These are phyloP conservation scores for Xylariaceae sp. DNA, from an alignment of 2,329 filamentous ascomycete species.

Conservation along the genomic window DNA sequence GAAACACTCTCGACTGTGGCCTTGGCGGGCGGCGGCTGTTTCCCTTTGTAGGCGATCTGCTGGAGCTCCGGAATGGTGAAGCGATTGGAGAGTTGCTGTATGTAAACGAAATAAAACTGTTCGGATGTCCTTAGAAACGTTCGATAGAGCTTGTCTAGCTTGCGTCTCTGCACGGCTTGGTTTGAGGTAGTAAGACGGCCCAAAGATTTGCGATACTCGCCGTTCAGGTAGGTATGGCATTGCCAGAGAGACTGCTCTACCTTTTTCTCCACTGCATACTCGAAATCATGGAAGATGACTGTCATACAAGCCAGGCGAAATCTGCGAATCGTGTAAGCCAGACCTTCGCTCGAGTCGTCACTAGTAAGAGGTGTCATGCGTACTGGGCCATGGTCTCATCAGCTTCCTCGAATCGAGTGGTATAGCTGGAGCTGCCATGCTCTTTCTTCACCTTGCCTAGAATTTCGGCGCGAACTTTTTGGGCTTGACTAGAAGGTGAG, in stretches of 20 bases:
- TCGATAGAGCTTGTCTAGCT: slow-evolving; percentile 74
- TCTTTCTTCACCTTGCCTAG: slow-evolving; percentile 28
- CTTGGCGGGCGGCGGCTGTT: slow-evolving; percentile 38
- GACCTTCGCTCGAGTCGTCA: slow-evolving; percentile 7
- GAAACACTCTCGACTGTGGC: slow-evolving; percentile 41
- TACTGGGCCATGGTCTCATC: slow-evolving; percentile 33
- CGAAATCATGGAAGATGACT: slow-evolving; percentile 67
- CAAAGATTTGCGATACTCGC: slow-evolving; percentile 67
- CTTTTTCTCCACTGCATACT: slow-evolving; percentile 56
- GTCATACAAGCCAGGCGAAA: slow-evolving; percentile 68
- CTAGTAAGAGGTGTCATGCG: slow-evolving; percentile 7
- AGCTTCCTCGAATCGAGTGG: slow-evolving; percentile 30
- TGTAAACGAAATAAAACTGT: slow-evolving; percentile 81
- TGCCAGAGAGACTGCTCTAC: slow-evolving; percentile 73
- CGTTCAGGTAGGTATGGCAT: slow-evolving; percentile 71
- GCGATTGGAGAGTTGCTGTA: slow-evolving; percentile 65
- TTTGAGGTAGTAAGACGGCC: slow-evolving; percentile 48
- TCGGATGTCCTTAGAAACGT: slow-evolving; percentile 84
- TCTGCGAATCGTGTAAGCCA: slow-evolving; percentile 37
- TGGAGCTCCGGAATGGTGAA: slow-evolving; percentile 51
- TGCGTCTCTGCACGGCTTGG: slow-evolving; percentile 61
- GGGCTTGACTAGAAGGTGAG: slow-evolving; percentile 22
- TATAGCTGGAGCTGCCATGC: slow-evolving; percentile 28
- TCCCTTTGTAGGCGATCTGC: slow-evolving; percentile 39
- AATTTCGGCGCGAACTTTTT: slow-evolving; percentile 29